Conservation (phyloP, 305 asterid species). For the Caryopteris hybrid region DNA sequence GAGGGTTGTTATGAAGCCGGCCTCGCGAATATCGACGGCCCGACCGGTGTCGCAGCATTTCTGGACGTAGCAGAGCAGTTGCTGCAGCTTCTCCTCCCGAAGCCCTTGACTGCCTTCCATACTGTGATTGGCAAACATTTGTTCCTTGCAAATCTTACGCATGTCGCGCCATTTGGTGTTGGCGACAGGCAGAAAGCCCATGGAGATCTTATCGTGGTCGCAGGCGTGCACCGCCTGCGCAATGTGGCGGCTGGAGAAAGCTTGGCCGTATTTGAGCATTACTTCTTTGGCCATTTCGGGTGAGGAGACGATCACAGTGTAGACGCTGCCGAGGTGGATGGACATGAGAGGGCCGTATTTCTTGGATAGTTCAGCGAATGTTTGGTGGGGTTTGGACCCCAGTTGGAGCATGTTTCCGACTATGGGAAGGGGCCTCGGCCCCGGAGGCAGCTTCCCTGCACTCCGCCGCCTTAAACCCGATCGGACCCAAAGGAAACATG, state of each 20-base stretch:
- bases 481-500: neutral
- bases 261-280: neutral
- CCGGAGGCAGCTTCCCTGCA: slow-evolving; percentile 8
- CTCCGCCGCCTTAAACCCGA: no score
- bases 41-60: slow-evolving; percentile 2
- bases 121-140: slow-evolving; percentile 7
- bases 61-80: neutral
- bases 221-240: neutral
- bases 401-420: slow-evolving; percentile 5
- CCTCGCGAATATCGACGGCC: slow-evolving; percentile 11
- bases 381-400: neutral
- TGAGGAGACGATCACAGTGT: neutral
- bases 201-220: neutral
- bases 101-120: slow-evolving; percentile 1
- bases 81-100: slow-evolving; percentile 7
- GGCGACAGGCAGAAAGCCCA: neutral
- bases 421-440: neutral
- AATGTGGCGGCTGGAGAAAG: neutral
- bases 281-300: slow-evolving; percentile 4
- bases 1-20: slow-evolving; percentile 3
- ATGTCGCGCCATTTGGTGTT: neutral
- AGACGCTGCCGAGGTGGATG: slow-evolving; percentile 1
- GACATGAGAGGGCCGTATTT: slow-evolving; percentile 13
- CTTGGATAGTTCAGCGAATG: slow-evolving; percentile 2
- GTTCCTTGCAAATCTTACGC: slow-evolving; percentile 13